Evolutionary conservation across 2,329 filamentous ascomycete species (phyloP).

Genomic region (Beauveria rudraprayagi): DNA sequence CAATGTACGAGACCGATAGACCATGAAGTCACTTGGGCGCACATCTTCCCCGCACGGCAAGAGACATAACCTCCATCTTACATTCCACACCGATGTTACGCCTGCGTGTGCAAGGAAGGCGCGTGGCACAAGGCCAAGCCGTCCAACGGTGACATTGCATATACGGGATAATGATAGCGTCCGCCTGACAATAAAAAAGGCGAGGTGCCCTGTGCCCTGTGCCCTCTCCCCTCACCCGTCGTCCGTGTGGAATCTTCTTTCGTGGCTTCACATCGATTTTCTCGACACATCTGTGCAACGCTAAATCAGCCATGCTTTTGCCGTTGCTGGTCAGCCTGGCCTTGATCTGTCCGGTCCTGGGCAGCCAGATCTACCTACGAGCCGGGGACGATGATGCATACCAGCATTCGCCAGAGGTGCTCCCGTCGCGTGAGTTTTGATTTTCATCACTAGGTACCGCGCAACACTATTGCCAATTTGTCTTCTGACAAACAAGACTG

Average conservation of each 20-base stretch:
- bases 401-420: background rate
- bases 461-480: background rate
- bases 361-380: background rate
- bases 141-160: background rate
- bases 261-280: too few species aligned
- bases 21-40: too few species aligned
- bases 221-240: background rate
- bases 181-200: background rate
- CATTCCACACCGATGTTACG: background rate
- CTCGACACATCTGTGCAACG: background rate
- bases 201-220: background rate
- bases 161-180: background rate
- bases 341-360: background rate
- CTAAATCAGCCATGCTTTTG: background rate
- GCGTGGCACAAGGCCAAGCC: too few species aligned
- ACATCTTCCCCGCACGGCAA: too few species aligned
- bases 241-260: too few species aligned
- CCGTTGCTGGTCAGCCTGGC: background rate
- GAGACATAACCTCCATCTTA: too few species aligned
- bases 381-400: background rate
- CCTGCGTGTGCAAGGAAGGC: too few species aligned
- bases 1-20: too few species aligned
- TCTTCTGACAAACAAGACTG: background rate
- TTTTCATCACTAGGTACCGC: too few species aligned
- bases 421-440: slow-evolving; percentile 6